Evolutionary conservation across 371 early-diverging fungal genomes (phyloP).

Genomic region (Mortierella polycephala): DNA sequence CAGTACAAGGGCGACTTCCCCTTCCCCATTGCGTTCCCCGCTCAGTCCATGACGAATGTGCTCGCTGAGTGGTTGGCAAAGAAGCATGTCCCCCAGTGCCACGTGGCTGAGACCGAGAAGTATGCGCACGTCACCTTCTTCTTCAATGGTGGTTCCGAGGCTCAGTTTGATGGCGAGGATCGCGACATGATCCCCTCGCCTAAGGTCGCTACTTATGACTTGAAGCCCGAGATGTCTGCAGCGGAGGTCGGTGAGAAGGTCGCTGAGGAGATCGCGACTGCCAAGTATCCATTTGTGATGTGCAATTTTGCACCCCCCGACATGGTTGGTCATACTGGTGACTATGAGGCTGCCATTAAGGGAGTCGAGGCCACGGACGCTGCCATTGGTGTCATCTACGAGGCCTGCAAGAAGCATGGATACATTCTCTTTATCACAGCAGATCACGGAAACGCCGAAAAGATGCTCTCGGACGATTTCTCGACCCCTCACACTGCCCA

Average conservation of each 20-base stretch:
- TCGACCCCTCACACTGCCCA: constrained; percentile 96
- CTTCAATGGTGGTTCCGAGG: constrained; percentile 99
- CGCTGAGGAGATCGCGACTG: constrained; percentile 81
- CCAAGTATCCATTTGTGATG: constrained; percentile 96
- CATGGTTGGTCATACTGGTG: constrained; percentile 99
- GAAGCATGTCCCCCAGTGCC: constrained; percentile 88
- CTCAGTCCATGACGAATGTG: constrained; percentile 96
- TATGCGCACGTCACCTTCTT: constrained; percentile 99
- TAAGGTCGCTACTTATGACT: constrained; percentile 97
- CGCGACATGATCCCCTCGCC: constrained; percentile 94
- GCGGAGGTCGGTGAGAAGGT: constrained; percentile 90
- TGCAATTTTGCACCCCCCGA: constrained; percentile 99
- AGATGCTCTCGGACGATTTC: constrained; percentile 93
- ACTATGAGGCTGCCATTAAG: constrained; percentile 92
- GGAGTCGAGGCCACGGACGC: constrained; percentile 96
- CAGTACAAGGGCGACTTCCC: constrained; percentile 97
- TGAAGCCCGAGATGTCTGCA: constrained; percentile 97
- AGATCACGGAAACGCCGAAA: constrained; percentile 99
- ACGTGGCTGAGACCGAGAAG: constrained; percentile 99
- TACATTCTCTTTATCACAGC: constrained; percentile 98
- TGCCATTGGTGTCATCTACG: constrained; percentile 94
- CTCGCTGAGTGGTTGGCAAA: constrained; percentile 96
- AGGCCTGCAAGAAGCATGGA: constrained; percentile 89
- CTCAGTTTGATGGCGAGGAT: constrained; percentile 87
- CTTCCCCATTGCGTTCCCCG: constrained; percentile 93